Percentiles rank a stretch among this genome's conserved stretches.
Conservation (phyloP, 306 rosid genomes). For the Coriaria nepalensis region DNA sequence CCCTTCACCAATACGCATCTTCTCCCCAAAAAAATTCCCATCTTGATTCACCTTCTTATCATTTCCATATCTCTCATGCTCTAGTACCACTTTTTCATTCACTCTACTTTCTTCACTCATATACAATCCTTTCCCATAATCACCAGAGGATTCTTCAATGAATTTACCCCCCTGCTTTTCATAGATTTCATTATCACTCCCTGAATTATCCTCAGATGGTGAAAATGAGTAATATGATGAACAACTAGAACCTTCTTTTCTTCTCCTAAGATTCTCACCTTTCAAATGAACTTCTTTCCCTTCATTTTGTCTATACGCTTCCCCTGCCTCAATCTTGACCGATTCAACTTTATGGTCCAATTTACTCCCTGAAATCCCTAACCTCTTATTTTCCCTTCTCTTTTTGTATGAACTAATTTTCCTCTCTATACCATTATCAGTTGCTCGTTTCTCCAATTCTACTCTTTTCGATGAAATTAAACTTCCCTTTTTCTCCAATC, state of each 20-base stretch:
- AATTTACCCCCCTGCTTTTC: conserved; percentile 26
- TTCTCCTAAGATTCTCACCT: conserved; percentile 26
- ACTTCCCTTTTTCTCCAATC: conserved; percentile 25
- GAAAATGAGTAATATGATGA: conserved; percentile 77
- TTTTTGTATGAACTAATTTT: conserved; percentile 4
- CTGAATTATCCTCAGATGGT: conserved; percentile 39
- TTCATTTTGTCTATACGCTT: conserved; percentile 20
- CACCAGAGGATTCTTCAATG: conserved; percentile 35
- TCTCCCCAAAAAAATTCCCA: conserved; percentile 61
- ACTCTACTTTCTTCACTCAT: conserved; percentile 19
- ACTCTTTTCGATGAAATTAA: conserved; percentile 26
- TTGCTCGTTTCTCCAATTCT: conserved; percentile 26
- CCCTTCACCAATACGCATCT: conserved; percentile 28
- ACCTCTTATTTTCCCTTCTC: conserved; percentile 2
- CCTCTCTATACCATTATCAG: conserved; percentile 7
- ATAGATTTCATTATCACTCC: conserved; percentile 45
- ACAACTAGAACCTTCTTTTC: conserved; percentile 52
- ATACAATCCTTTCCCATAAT: conserved; percentile 22
- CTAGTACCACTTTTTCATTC: conserved; percentile 23
- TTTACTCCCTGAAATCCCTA: conserved; percentile 7
- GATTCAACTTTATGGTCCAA: conserved; percentile 16
- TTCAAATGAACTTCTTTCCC: conserved; percentile 20
- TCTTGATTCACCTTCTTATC: conserved; percentile 15
- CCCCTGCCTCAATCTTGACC: conserved; percentile 19
- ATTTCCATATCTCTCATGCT: conserved; percentile 19